Conservation (phyloP, 345 rosid species). For the Syzygium oleosum region DNA sequence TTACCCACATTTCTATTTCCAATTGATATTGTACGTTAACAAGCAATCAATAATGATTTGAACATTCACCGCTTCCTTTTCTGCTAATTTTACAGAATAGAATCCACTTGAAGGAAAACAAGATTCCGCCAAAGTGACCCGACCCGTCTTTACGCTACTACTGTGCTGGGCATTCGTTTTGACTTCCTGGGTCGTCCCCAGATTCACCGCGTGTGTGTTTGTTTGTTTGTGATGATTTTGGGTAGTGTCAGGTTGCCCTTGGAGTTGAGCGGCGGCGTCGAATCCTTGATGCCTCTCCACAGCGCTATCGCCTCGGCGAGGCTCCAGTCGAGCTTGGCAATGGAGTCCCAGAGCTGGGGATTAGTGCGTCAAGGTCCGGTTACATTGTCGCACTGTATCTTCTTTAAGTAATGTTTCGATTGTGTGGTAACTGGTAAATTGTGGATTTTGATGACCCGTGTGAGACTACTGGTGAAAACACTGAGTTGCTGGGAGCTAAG, state of each 20-base stretch:
- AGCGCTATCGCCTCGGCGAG: conserved; percentile 59
- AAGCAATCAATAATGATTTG: neutral
- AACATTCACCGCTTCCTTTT: neutral
- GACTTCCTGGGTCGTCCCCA: neutral
- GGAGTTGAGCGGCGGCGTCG: conserved; percentile 40
- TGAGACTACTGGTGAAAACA: neutral
- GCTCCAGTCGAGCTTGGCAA: conserved; percentile 50
- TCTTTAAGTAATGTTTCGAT: neutral
- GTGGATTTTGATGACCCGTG: neutral
- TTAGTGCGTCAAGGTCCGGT: conserved; percentile 66
- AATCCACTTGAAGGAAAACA: accelerated
- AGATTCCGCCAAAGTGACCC: neutral
- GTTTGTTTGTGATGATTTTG: neutral
- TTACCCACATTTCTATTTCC: neutral
- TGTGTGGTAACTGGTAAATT: neutral
- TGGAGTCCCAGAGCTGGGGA: conserved; percentile 50
- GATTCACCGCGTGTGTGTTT: neutral
- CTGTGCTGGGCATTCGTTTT: neutral
- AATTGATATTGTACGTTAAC: neutral
- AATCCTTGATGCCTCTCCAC: conserved; percentile 57
- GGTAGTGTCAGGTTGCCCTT: conserved; percentile 33
- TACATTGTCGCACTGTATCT: neutral
- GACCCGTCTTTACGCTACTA: neutral
- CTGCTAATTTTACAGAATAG: neutral
- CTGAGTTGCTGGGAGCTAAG: neutral